Conservation (phyloP, 129 eudicot genomes). For the Helianthus annuus region HanXRQr2.0-SUNRISE NC_035445.2:153203573-153204072, state of each 20-base stretch:
- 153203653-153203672: conserved; percentile 17
- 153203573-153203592: conserved; percentile 82
- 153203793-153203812: conserved; percentile 28
- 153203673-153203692: conserved; percentile 27
- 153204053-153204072: not conserved
- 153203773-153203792: conserved; percentile 14
- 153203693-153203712: not conserved
- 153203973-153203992: conserved; percentile 9
- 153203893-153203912: conserved; percentile 24
- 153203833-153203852: conserved; percentile 5
- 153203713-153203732: conserved; percentile 12
- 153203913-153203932: conserved; percentile 8
- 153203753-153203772: conserved; percentile 2
- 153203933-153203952: conserved; percentile 20
- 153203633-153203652: conserved; percentile 6
- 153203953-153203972: conserved; percentile 24
- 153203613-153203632: conserved; percentile 55
- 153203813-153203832: conserved; percentile 22
- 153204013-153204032: not conserved
- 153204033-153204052: not conserved
- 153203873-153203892: conserved; percentile 23
- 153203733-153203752: conserved; percentile 17
- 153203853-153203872: conserved; percentile 33
- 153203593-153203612: conserved; percentile 58
- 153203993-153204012: conserved; percentile 16